A percentile compares a stretch with the other conserved stretches of the same genome.
Conservation (phyloP, 192 early-diverging fungal species). For the Entomortierella beljakovae region DNA sequence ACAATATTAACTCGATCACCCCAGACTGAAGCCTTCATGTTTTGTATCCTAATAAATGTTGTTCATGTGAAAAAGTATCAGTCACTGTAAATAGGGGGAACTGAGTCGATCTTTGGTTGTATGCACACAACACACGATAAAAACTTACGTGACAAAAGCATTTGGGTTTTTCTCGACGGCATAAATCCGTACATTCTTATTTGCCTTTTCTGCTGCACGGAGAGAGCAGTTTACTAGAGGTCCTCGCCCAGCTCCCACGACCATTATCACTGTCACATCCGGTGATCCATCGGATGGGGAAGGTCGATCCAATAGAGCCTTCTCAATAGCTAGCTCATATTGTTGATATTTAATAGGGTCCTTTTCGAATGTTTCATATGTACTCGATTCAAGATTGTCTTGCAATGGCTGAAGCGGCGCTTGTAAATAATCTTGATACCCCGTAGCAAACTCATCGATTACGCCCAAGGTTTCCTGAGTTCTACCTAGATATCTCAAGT, state of each 20-base stretch:
- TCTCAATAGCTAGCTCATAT: conserved; percentile 79
- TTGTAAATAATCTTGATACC: conserved; percentile 93
- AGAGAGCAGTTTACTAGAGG: conserved; percentile 92
- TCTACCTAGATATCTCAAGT: conserved; percentile 80
- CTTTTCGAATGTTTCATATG: conserved; percentile 97
- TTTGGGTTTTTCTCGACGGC: conserved; percentile 98
- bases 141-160: conserved; percentile 83
- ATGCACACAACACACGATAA: not conserved
- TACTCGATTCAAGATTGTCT: conserved; percentile 93
- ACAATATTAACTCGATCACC: conserved; percentile 83
- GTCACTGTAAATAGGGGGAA: too few species aligned
- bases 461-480: conserved; percentile 67
- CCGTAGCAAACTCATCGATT: conserved; percentile 81
- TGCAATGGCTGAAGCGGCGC: conserved; percentile 89
- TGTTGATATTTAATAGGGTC: conserved; percentile 94
- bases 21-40: conserved; percentile 82
- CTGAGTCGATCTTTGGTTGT: not conserved
- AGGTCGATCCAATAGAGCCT: conserved; percentile 67
- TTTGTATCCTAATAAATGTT: conserved; percentile 67
- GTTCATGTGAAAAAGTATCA: too few species aligned
- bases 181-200: conserved; percentile 74
- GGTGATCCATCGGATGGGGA: conserved; percentile 27
- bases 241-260: conserved; percentile 96
- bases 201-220: conserved; percentile 74
- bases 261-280: conserved; percentile 79